These are phyloP conservation scores for Fragilaria crotonensis DNA, from an alignment of 108 stramenopile species.

Conservation along the genomic window DNA sequence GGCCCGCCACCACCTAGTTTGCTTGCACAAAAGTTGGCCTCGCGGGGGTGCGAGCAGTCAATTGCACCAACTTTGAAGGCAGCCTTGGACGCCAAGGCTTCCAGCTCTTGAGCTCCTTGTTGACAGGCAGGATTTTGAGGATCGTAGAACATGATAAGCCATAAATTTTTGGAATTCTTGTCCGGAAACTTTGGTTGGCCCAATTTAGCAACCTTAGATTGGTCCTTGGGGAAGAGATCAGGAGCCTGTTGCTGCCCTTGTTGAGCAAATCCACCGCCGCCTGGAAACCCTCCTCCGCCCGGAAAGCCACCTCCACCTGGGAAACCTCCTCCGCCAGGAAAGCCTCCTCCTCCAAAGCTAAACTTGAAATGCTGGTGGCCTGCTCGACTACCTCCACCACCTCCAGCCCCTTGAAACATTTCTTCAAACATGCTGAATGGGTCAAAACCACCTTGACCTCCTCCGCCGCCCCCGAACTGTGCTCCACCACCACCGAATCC, in stretches of 20 bases:
- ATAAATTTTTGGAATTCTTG: conserved; percentile 47
- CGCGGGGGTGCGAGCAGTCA: conserved; percentile 43
- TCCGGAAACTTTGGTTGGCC: conserved; percentile 73
- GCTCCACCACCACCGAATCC: conserved; percentile 31
- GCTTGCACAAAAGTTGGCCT: conserved; percentile 42
- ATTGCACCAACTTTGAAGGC: conserved; percentile 70
- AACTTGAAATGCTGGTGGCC: not conserved
- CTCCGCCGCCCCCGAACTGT: conserved; percentile 18
- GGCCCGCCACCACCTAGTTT: conserved; percentile 24
- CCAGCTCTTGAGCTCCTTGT: conserved; percentile 26
- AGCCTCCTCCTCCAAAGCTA: conserved; percentile 9
- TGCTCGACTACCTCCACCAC: conserved; percentile 5
- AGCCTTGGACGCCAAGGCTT: conserved; percentile 41
- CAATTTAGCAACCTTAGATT: conserved; percentile 44
- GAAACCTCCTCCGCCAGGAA: conserved; percentile 25
- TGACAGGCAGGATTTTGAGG: conserved; percentile 17
- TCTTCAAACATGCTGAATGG: conserved; percentile 65
- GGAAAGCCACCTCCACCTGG: conserved; percentile 22
- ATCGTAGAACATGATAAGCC: conserved; percentile 69
- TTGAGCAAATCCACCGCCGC: conserved; percentile 11
- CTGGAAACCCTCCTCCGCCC: conserved; percentile 23
- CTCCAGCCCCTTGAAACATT: conserved; percentile 41
- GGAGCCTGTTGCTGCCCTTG: conserved; percentile 12
- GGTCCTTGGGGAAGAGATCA: conserved; percentile 54
- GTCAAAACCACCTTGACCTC: conserved; percentile 30